Evolutionary conservation across 306 rosid species (phyloP).

Genomic region (Malus asiatica): DNA sequence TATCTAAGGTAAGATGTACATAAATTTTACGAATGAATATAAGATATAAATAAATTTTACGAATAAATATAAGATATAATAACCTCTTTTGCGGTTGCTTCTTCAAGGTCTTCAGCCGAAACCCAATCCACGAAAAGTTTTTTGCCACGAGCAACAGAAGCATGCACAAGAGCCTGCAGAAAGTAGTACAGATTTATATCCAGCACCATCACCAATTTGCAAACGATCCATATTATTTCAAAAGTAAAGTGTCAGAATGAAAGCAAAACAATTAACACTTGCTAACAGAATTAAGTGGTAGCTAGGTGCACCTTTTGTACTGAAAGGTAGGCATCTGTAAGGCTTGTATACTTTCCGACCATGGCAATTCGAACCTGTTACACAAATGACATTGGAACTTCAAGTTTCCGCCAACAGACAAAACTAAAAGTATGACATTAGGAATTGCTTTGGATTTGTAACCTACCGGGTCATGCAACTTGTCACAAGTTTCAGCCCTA

Average conservation of each 20-base stretch:
- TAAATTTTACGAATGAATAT: background rate
- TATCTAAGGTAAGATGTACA: background rate
- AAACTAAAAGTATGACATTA: background rate
- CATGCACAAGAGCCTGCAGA: constrained; percentile 45
- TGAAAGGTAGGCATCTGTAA: constrained; percentile 90
- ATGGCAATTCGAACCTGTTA: constrained; percentile 84
- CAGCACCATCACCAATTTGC: background rate
- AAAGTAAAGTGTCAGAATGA: background rate
- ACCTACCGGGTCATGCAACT: constrained; percentile 38
- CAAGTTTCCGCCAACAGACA: background rate
- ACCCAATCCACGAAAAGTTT: constrained; percentile 41
- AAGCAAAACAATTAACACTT: background rate
- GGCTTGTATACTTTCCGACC: constrained; percentile 94
- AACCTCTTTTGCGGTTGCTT: constrained; percentile 35
- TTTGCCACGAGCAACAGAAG: constrained; percentile 32
- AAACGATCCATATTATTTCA: background rate
- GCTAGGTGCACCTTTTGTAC: constrained; percentile 57
- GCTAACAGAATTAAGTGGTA: background rate
- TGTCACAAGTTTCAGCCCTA: constrained; percentile 31
- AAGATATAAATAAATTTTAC: background rate
- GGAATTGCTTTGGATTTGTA: background rate
- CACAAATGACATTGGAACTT: background rate
- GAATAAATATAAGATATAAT: background rate
- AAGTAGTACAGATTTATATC: background rate
- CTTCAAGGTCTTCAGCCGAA: constrained; percentile 41